These are phyloP conservation scores for Erigeron canadensis DNA, from an alignment of 129 eudicot species.

Conservation along the genomic window DNA sequence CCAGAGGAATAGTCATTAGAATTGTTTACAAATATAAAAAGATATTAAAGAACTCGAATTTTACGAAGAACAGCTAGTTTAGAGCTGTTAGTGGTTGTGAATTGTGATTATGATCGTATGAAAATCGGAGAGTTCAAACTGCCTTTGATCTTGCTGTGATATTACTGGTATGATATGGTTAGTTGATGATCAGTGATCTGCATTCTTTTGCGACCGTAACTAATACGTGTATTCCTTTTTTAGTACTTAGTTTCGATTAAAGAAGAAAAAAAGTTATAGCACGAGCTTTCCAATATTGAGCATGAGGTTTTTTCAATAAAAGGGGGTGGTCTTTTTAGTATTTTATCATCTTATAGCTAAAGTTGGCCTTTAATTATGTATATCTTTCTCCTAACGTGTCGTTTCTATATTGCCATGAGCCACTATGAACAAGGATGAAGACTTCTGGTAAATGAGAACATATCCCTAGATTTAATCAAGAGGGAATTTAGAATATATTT, in stretches of 20 bases:
- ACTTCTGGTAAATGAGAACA: background rate
- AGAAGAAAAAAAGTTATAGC: conserved; percentile 20
- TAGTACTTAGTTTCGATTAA: conserved; percentile 29
- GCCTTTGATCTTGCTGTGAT: conserved; percentile 21
- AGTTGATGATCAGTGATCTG: conserved; percentile 21
- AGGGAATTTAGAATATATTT: conserved; percentile 22
- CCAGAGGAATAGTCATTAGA: conserved; percentile 5
- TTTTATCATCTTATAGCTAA: conserved; percentile 20
- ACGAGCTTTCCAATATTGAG: conserved; percentile 24
- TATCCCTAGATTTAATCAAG: conserved; percentile 17
- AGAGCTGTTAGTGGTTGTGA: conserved; percentile 14
- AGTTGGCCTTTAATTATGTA: conserved; percentile 18
- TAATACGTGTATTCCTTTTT: conserved; percentile 14
- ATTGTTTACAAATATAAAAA: background rate
- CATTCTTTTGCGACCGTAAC: conserved; percentile 11
- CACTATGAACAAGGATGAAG: conserved; percentile 25
- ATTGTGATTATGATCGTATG: conserved; percentile 23
- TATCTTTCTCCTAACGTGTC: conserved; percentile 11
- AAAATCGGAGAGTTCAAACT: conserved; percentile 1
- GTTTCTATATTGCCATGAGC: background rate
- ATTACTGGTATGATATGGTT: conserved; percentile 23
- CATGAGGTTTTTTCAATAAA: conserved; percentile 32
- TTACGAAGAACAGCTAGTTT: background rate
- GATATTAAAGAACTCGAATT: conserved; percentile 7
- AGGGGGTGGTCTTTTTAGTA: conserved; percentile 28